phyloP scores from a whole-genome alignment of 2,329 filamentous ascomycete genomes.

The Rugonectria rugulosa region DNA sequence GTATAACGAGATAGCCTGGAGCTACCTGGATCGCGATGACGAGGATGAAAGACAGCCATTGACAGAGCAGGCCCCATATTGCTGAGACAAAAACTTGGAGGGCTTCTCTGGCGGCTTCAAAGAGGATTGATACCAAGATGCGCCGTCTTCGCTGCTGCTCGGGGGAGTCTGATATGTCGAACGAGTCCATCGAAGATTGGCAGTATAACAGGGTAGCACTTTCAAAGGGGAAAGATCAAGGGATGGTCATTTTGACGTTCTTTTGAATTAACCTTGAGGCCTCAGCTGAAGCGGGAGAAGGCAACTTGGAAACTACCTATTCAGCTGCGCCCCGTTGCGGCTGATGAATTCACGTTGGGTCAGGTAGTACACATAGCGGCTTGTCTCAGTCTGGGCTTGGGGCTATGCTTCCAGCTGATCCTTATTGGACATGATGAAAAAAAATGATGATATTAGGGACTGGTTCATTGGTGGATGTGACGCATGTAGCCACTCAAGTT shows the following conservation, averaged over 20 bases:
- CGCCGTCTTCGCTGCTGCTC: not conserved
- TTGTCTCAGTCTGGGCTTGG: not conserved
- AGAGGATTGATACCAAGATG: slow-evolving; percentile 3
- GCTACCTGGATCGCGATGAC: not conserved
- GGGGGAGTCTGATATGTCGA: not conserved
- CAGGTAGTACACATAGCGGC: not conserved
- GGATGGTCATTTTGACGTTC: too few relatives aligned
- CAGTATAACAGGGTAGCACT: too few relatives aligned
- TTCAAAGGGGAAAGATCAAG: too few relatives aligned
- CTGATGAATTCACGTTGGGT: too few relatives aligned
- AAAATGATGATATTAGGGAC: too few relatives aligned
- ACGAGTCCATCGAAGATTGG: not conserved
- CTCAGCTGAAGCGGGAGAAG: too few relatives aligned
- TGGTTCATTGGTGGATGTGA: too few relatives aligned
- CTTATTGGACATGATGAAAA: too few relatives aligned
- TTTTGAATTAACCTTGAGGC: too few relatives aligned
- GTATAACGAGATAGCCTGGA: not conserved
- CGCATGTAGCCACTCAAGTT: too few relatives aligned
- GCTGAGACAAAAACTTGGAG: not conserved
- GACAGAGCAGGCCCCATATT: not conserved
- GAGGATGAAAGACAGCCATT: not conserved
- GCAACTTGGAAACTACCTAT: too few relatives aligned
- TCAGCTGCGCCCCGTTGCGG: not conserved
- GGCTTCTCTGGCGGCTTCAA: slow-evolving; percentile 6
- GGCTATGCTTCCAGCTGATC: too few relatives aligned